phyloP scores from a whole-genome alignment of 2,329 filamentous ascomycete genomes.

The Talaromyces sp. region DNA sequence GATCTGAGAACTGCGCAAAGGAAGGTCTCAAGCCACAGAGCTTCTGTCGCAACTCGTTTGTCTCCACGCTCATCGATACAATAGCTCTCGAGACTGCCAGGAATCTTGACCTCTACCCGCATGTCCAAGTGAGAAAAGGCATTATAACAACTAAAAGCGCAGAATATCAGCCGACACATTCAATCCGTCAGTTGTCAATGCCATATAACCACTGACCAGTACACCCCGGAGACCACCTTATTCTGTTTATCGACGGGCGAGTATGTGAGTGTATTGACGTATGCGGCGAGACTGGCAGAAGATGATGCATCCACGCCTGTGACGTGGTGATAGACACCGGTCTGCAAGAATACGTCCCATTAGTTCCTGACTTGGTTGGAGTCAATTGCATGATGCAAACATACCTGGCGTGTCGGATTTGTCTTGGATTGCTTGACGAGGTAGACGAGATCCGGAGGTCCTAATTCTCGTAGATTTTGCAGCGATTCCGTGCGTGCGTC shows the following conservation, averaged over 20 bases:
- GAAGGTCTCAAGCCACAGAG: conserved; percentile 96
- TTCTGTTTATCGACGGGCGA: conserved; percentile 77
- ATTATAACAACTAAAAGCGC: conserved; percentile 77
- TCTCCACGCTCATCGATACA: conserved; percentile 96
- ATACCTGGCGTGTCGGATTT: conserved; percentile 57
- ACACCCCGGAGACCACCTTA: conserved; percentile 91
- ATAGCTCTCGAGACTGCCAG: conserved; percentile 93
- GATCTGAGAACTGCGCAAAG: conserved; percentile 90
- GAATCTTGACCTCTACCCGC: conserved; percentile 97
- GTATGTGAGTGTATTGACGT: conserved; percentile 97
- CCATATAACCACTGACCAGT: conserved; percentile 65
- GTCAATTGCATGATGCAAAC: conserved; percentile 19
- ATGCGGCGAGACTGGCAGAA: conserved; percentile 92
- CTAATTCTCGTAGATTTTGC: conserved; percentile 81
- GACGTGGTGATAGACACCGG: conserved; percentile 95
- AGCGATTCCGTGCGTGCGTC: conserved; percentile 90
- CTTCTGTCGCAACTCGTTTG: conserved; percentile 87
- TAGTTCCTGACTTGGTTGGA: background rate
- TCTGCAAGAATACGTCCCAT: conserved; percentile 39
- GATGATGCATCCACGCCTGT: conserved; percentile 96
- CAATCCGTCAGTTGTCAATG: background rate
- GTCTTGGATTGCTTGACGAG: conserved; percentile 74
- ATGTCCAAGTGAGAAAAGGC: conserved; percentile 97
- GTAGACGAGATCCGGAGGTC: conserved; percentile 93
- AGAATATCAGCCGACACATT: background rate